Conservation (phyloP, 2,329 filamentous ascomycete species). For the Colletotrichum echinochloae region DNA sequence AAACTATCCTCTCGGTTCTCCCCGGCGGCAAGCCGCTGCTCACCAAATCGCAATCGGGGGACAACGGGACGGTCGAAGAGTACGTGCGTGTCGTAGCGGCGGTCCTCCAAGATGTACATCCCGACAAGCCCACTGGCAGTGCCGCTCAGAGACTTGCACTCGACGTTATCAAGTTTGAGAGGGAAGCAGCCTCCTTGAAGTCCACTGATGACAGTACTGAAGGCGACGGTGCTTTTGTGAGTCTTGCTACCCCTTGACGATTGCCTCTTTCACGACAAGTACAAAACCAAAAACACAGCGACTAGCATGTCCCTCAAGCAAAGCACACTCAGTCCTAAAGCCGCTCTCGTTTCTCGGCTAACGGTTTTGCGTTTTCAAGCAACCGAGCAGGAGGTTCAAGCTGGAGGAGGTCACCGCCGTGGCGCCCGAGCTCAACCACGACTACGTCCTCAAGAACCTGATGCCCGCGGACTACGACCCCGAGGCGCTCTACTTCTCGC, state of each 20-base stretch:
- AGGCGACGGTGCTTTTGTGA: slow-evolving; percentile 52
- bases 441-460: slow-evolving; percentile 63
- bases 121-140: slow-evolving; percentile 10
- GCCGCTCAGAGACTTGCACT: slow-evolving; percentile 13
- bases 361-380: not conserved
- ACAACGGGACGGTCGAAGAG: slow-evolving; percentile 18
- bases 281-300: not conserved
- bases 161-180: slow-evolving; percentile 24
- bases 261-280: not conserved
- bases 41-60: not conserved
- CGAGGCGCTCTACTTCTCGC: slow-evolving; percentile 58
- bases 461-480: slow-evolving; percentile 57
- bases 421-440: slow-evolving; percentile 67
- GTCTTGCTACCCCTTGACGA: not conserved
- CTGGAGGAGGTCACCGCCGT: slow-evolving; percentile 66
- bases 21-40: slow-evolving; percentile 17
- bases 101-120: slow-evolving; percentile 28
- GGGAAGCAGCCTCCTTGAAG: not conserved
- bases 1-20: slow-evolving; percentile 50
- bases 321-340: not conserved
- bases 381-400: slow-evolving; percentile 39
- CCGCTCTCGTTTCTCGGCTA: not conserved
- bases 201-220: slow-evolving; percentile 48
- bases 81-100: slow-evolving; percentile 13
- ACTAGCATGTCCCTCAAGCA: not conserved